These are phyloP conservation scores for Tuber aestivum DNA, from an alignment of 495 filamentous ascomycete genomes.

Conservation along the genomic window DNA sequence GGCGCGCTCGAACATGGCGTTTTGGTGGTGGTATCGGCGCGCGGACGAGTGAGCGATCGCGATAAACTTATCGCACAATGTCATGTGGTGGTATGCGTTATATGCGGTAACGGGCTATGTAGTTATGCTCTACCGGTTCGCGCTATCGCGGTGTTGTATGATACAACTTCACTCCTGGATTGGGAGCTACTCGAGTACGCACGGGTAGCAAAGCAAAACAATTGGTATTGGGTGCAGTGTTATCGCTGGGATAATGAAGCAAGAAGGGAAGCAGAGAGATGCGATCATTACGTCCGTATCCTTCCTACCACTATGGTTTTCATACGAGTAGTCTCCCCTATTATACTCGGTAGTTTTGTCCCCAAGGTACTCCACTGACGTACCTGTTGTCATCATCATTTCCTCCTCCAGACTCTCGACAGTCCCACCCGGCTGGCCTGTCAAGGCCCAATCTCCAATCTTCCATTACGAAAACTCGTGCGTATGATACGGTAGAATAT, in stretches of 20 bases:
- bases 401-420: neutral
- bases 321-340: neutral
- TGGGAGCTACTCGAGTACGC: no score
- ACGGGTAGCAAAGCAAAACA: neutral
- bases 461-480: no score
- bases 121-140: neutral
- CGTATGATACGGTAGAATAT: neutral
- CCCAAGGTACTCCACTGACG: neutral
- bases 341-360: neutral
- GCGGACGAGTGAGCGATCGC: neutral
- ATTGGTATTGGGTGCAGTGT: neutral
- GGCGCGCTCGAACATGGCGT: neutral
- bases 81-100: neutral
- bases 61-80: neutral
- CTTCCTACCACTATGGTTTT: neutral
- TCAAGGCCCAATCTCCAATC: neutral
- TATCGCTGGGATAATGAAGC: neutral
- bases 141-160: neutral
- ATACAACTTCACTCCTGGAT: neutral
- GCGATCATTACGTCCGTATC: neutral
- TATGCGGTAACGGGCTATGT: neutral
- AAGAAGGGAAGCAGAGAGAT: neutral
- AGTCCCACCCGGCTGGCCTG: neutral
- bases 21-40: neutral
- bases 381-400: slow-evolving; percentile 3